Percentiles rank a stretch among this genome's conserved stretches.
phyloP scores from a whole-genome alignment of 768 basidiomycete species.

The Kwoniella europaea region DNA sequence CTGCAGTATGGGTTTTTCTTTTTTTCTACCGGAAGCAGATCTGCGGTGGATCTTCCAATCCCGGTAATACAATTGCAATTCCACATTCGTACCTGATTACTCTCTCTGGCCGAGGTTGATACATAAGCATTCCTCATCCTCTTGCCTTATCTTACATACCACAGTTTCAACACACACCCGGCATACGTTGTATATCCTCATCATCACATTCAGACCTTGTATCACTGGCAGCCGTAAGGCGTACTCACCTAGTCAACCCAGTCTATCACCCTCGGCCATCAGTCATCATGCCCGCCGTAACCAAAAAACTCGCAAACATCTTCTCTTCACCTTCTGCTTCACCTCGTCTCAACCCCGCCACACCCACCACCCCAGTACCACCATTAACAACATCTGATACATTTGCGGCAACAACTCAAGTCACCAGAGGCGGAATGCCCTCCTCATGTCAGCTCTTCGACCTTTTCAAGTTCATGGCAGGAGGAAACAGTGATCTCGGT shows the following conservation, averaged over 20 bases:
- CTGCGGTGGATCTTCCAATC: neutral
- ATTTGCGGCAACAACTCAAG: neutral
- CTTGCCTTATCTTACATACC: neutral
- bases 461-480: constrained; percentile 42
- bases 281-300: constrained; percentile 20
- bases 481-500: constrained; percentile 22
- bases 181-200: neutral
- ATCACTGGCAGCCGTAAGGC: neutral
- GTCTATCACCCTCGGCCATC: neutral
- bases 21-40: neutral
- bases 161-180: neutral
- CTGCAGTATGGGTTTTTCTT: neutral
- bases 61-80: too few relatives aligned
- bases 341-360: constrained; percentile 10
- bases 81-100: neutral
- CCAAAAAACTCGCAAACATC: constrained; percentile 17
- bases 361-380: constrained; percentile 4
- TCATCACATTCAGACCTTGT: neutral
- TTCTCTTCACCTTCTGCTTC: constrained; percentile 22
- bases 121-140: constrained; percentile 1
- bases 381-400: neutral
- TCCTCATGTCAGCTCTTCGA: constrained; percentile 36
- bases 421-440: constrained; percentile 17
- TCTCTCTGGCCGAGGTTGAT: neutral
- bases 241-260: neutral